Conservation (phyloP, 495 filamentous ascomycete genomes). For the Aspergillus ostianus region DNA sequence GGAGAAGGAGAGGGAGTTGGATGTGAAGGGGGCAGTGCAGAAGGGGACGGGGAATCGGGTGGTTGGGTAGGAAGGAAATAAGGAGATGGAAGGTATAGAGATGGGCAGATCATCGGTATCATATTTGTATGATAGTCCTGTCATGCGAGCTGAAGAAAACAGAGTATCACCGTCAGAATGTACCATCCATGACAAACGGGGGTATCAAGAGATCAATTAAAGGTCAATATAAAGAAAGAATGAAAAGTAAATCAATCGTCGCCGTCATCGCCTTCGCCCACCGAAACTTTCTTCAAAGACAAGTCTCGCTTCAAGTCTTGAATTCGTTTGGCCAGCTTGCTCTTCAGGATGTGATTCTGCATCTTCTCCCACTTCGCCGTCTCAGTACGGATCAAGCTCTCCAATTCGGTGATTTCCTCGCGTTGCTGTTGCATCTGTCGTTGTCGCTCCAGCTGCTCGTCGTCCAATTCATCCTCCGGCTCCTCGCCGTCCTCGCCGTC, state of each 20-base stretch:
- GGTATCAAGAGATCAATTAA: constrained; percentile 9
- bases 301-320: constrained; percentile 48
- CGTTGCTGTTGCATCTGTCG: constrained; percentile 49
- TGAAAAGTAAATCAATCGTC: constrained; percentile 23
- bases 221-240: constrained; percentile 1
- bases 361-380: constrained; percentile 43
- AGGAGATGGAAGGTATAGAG: not conserved
- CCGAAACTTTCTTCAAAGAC: constrained; percentile 47
- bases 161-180: not conserved
- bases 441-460: constrained; percentile 47
- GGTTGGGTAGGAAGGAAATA: constrained; percentile 18
- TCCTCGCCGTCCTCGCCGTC: constrained; percentile 61
- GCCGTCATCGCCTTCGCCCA: constrained; percentile 41
- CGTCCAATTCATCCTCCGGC: constrained; percentile 61
- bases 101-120: not conserved
- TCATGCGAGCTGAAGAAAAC: not conserved
- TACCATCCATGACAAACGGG: not conserved
- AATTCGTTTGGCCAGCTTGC: constrained; percentile 49
- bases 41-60: constrained; percentile 32
- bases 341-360: constrained; percentile 47
- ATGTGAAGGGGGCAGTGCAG: constrained; percentile 29
- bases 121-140: not conserved
- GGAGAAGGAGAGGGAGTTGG: constrained; percentile 28
- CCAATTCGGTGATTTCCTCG: constrained; percentile 50
- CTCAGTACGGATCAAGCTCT: constrained; percentile 44